These are phyloP conservation scores for Chrysosporium keratinophilum DNA, from an alignment of 2,329 filamentous ascomycete species.

Conservation along the genomic window DNA sequence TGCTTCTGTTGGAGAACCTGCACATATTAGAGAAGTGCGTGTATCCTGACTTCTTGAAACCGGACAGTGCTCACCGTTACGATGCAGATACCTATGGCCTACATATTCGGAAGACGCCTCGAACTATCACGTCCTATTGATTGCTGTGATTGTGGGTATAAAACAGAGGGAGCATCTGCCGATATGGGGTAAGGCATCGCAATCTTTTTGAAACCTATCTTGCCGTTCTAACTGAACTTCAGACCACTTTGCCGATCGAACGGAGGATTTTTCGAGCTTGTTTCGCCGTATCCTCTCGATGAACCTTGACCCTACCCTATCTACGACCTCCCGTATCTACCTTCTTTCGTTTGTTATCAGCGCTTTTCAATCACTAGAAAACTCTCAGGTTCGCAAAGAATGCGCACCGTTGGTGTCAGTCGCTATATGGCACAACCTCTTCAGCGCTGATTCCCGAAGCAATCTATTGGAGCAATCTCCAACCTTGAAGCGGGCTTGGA, in stretches of 20 bases:
- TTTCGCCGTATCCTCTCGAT: conserved; percentile 86
- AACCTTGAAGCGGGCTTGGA: conserved; percentile 83
- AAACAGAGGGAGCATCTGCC: conserved; percentile 80
- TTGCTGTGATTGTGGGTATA: conserved; percentile 75
- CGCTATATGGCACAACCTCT: conserved; percentile 87
- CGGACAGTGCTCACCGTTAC: conserved; percentile 18
- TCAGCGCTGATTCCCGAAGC: conserved; percentile 64
- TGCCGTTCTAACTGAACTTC: conserved; percentile 24
- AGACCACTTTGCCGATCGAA: conserved; percentile 66
- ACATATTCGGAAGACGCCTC: conserved; percentile 80
- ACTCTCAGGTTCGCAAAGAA: conserved; percentile 80
- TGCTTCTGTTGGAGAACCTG: conserved; percentile 77
- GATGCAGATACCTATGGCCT: conserved; percentile 71
- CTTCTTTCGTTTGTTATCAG: conserved; percentile 83
- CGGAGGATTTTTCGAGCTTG: conserved; percentile 73
- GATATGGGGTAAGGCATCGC: conserved; percentile 59
- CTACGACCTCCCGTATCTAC: conserved; percentile 60
- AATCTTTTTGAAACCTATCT: conserved; percentile 3
- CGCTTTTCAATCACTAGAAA: conserved; percentile 90
- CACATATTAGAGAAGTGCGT: conserved; percentile 73
- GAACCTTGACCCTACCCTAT: conserved; percentile 61
- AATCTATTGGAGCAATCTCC: conserved; percentile 58
- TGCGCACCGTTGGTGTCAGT: conserved; percentile 93
- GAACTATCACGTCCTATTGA: conserved; percentile 80
- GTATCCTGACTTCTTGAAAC: neutral